phyloP scores from a whole-genome alignment of 2,329 filamentous ascomycete genomes.

The Fusarium chlamydosporum region DNA sequence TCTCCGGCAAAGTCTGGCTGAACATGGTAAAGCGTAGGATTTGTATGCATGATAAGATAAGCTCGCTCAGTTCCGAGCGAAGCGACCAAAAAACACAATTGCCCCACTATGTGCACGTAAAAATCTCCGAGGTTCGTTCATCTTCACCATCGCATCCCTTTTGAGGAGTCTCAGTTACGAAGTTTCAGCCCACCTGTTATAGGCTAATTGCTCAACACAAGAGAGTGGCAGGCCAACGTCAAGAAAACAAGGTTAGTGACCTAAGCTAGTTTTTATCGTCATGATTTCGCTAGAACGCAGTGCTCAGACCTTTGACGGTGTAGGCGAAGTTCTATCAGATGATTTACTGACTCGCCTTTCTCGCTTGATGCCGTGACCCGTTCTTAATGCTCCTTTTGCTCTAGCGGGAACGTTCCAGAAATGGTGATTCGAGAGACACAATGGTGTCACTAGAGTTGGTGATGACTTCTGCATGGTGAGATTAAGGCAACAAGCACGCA shows the following conservation, averaged over 20 bases:
- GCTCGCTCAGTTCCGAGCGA: conserved; percentile 5
- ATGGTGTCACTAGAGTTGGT: neutral
- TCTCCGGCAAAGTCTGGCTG: neutral
- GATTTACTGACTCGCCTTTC: conserved; percentile 4
- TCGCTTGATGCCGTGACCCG: neutral
- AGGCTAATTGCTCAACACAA: neutral
- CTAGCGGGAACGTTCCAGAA: neutral
- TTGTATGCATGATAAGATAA: neutral
- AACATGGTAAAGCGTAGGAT: neutral
- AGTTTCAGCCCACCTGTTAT: neutral
- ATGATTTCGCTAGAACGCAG: conserved; percentile 1
- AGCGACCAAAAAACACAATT: conserved; percentile 11
- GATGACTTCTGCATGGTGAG: neutral
- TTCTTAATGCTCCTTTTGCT: neutral
- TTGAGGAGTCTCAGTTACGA: conserved; percentile 8
- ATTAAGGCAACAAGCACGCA: neutral
- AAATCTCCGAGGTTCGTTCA: conserved; percentile 22
- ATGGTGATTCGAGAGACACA: neutral
- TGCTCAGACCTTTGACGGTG: conserved; percentile 7
- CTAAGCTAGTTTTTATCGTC: neutral
- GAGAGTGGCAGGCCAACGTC: neutral
- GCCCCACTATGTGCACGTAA: conserved; percentile 1
- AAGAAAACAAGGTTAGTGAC: neutral
- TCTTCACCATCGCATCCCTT: conserved; percentile 15
- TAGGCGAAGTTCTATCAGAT: neutral